These are phyloP conservation scores for Fusarium mundagurra DNA, from an alignment of 2,329 filamentous ascomycete species.

Conservation along the genomic window DNA sequence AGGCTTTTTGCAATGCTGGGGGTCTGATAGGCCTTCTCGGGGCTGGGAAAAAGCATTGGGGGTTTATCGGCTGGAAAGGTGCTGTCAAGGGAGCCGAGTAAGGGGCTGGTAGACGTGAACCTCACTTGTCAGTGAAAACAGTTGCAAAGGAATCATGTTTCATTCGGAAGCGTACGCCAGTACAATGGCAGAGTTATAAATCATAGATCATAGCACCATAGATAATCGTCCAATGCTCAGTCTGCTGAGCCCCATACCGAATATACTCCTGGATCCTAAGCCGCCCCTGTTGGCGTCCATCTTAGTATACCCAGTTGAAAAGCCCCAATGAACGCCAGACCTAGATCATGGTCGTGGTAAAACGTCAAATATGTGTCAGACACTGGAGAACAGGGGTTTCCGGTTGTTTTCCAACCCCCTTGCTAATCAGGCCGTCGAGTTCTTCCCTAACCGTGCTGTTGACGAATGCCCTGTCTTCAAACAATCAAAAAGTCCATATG, in stretches of 20 bases:
- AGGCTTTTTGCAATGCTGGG: background rate
- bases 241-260: background rate
- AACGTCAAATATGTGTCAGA: background rate
- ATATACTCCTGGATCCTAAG: background rate
- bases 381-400: too few relatives aligned
- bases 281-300: background rate
- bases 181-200: background rate
- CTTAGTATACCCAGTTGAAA: background rate
- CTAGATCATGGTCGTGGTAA: background rate
- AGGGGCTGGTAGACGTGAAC: background rate
- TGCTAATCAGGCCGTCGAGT: background rate
- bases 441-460: background rate
- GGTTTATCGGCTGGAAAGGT: background rate
- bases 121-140: background rate
- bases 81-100: background rate
- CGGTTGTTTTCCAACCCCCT: too few relatives aligned
- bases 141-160: background rate
- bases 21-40: background rate
- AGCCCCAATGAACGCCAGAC: background rate
- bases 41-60: background rate
- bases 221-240: background rate
- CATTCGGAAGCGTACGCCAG: background rate
- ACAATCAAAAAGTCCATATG: constrained; percentile 55
- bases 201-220: constrained; percentile 1
- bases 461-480: constrained; percentile 33